Conservation (phyloP, 768 basidiomycete genomes). For the Trametes cingulata region DNA sequence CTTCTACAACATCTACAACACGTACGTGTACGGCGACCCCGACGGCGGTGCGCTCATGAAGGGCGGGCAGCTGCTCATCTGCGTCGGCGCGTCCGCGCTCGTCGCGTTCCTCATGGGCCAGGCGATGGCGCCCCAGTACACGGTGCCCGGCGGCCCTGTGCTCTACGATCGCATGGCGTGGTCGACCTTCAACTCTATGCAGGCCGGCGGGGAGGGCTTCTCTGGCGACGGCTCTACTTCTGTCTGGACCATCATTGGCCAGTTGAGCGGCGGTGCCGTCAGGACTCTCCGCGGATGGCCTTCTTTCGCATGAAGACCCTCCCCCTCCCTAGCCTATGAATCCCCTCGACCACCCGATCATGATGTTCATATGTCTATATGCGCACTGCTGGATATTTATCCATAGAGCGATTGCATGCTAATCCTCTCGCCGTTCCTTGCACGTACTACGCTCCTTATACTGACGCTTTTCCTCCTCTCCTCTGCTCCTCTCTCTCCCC, state of each 20-base stretch:
- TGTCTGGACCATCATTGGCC: constrained; percentile 70
- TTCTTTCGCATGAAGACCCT: constrained; percentile 41
- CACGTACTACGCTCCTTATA: constrained; percentile 22
- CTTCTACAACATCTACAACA: constrained; percentile 89
- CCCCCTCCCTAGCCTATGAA: not conserved
- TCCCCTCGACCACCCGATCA: not conserved
- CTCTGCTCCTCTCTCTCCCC: not conserved
- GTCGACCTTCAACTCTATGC: constrained; percentile 76
- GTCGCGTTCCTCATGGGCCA: constrained; percentile 63
- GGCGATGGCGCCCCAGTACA: constrained; percentile 55
- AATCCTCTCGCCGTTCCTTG: constrained; percentile 24
- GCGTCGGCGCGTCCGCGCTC: constrained; percentile 62
- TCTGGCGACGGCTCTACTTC: constrained; percentile 53
- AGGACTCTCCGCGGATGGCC: constrained; percentile 79
- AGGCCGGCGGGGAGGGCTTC: constrained; percentile 72
- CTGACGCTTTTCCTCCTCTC: not conserved
- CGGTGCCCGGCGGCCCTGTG: constrained; percentile 65
- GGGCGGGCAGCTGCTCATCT: constrained; percentile 51
- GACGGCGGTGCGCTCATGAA: constrained; percentile 35
- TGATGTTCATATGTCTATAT: constrained; percentile 22
- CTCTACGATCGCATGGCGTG: constrained; percentile 79
- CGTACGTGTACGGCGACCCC: constrained; percentile 53
- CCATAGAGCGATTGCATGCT: constrained; percentile 22
- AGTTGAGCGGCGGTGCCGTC: constrained; percentile 74
- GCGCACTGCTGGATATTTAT: constrained; percentile 10